phyloP scores from a whole-genome alignment of 768 basidiomycete genomes.

The Mycena belliarum region DNA sequence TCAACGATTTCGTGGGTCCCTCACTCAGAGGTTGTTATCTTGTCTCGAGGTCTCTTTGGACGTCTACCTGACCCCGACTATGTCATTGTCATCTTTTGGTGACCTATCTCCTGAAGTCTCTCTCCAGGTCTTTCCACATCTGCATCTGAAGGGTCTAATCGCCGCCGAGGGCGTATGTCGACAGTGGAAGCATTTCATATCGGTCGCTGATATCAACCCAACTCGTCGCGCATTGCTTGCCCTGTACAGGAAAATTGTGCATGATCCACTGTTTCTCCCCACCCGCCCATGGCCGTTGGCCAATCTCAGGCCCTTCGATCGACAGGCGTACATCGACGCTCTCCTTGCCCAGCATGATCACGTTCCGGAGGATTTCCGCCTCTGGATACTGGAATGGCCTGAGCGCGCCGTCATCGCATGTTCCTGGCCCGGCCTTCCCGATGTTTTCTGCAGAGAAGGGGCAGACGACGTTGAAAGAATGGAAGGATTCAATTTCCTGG shows the following conservation, averaged over 20 bases:
- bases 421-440: constrained; percentile 25
- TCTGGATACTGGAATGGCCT: constrained; percentile 31
- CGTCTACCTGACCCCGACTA: too few species aligned
- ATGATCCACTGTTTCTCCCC: constrained; percentile 16
- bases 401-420: constrained; percentile 21
- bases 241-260: constrained; percentile 19
- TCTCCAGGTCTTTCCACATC: constrained; percentile 18
- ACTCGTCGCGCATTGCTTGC: constrained; percentile 24
- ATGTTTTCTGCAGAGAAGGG: not conserved
- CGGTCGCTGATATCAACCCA: constrained; percentile 18
- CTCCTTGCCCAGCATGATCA: constrained; percentile 13
- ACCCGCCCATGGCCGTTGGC: constrained; percentile 20
- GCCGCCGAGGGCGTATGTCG: constrained; percentile 21
- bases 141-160: constrained; percentile 25
- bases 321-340: constrained; percentile 18
- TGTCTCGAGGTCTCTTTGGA: too few species aligned
- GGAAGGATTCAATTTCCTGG: not conserved
- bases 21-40: too few species aligned
- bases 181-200: constrained; percentile 19
- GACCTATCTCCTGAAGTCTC: not conserved
- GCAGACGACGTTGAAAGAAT: not conserved
- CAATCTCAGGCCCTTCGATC: constrained; percentile 5
- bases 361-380: constrained; percentile 24
- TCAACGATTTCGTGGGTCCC: too few species aligned
- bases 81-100: not conserved